Conservation (phyloP, 2,329 filamentous ascomycete species). For the Diaporthe sp. region DNA sequence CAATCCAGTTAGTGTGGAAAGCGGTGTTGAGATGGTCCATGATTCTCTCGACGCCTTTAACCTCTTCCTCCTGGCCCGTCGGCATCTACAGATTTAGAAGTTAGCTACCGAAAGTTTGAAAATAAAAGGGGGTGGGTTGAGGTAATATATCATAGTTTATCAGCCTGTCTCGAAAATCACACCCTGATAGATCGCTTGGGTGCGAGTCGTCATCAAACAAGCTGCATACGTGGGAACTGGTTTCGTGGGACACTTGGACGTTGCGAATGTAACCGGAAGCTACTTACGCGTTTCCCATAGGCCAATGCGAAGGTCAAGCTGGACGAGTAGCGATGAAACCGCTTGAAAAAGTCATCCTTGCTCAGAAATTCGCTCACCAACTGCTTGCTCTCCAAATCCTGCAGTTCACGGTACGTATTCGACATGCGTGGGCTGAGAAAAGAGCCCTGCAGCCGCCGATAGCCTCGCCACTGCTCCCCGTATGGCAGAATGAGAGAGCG, state of each 20-base stretch:
- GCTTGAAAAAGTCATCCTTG: constrained; percentile 54
- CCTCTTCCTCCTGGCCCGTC: constrained; percentile 55
- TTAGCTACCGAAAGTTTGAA: neutral
- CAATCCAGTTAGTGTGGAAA: constrained; percentile 48
- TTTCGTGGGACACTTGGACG: neutral
- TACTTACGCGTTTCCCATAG: constrained; percentile 57
- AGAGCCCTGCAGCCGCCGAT: constrained; percentile 57
- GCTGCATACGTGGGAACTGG: neutral
- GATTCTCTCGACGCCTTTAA: constrained; percentile 47
- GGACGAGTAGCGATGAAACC: constrained; percentile 62
- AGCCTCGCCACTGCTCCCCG: constrained; percentile 52
- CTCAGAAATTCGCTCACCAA: constrained; percentile 65
- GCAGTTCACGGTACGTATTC: constrained; percentile 65
- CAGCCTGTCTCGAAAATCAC: neutral
- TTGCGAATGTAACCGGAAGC: neutral
- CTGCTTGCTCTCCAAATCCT: constrained; percentile 68
- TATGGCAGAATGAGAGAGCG: constrained; percentile 46
- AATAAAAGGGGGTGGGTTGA: neutral
- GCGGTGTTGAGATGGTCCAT: constrained; percentile 42
- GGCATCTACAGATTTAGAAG: constrained; percentile 44
- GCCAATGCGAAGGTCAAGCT: constrained; percentile 64
- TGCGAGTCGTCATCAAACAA: neutral
- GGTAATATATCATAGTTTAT: too few relatives aligned
- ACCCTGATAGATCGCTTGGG: neutral
- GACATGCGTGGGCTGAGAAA: constrained; percentile 58